These are phyloP conservation scores for Talaromyces sp. DNA, from an alignment of 2,329 filamentous ascomycete genomes.

Conservation along the genomic window DNA sequence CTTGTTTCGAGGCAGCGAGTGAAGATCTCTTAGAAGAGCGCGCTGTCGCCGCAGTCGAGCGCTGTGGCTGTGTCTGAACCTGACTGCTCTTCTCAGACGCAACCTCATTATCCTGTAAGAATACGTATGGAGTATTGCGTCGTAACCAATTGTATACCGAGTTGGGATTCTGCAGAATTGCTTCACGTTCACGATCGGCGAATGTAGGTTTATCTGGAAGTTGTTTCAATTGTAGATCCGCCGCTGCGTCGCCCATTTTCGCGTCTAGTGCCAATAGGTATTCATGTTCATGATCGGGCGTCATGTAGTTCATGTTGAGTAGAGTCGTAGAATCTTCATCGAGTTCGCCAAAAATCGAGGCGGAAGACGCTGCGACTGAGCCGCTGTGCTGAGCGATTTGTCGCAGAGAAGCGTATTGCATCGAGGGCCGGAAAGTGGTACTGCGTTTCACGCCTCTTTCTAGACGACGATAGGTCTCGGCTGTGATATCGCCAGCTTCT, in stretches of 20 bases:
- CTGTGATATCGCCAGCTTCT: conserved; percentile 34
- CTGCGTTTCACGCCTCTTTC: conserved; percentile 40
- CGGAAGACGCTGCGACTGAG: conserved; percentile 20
- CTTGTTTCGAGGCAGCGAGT: conserved; percentile 27
- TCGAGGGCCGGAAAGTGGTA: conserved; percentile 37
- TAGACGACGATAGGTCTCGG: conserved; percentile 36
- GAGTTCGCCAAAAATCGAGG: conserved; percentile 21
- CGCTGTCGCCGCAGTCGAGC: conserved; percentile 25
- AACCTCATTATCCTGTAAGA: conserved; percentile 70
- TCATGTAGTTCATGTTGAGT: conserved; percentile 43
- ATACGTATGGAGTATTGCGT: conserved; percentile 77
- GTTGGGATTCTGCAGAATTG: conserved; percentile 71
- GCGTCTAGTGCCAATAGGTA: conserved; percentile 44
- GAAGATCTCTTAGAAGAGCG: conserved; percentile 43
- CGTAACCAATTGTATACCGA: conserved; percentile 96
- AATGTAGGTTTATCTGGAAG: conserved; percentile 41
- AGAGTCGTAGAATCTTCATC: conserved; percentile 21
- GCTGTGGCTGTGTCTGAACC: conserved; percentile 11
- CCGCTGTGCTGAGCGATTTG: conserved; percentile 28
- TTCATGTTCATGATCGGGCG: conserved; percentile 43
- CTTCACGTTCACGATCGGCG: conserved; percentile 53
- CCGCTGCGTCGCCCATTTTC: conserved; percentile 39
- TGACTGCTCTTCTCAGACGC: conserved; percentile 40
- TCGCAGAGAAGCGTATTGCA: conserved; percentile 33
- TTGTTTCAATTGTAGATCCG: conserved; percentile 51